A percentile compares a stretch with the other conserved stretches of the same genome.
phyloP scores from a whole-genome alignment of 2,329 filamentous ascomycete species.

The Calonectria montana region DNA sequence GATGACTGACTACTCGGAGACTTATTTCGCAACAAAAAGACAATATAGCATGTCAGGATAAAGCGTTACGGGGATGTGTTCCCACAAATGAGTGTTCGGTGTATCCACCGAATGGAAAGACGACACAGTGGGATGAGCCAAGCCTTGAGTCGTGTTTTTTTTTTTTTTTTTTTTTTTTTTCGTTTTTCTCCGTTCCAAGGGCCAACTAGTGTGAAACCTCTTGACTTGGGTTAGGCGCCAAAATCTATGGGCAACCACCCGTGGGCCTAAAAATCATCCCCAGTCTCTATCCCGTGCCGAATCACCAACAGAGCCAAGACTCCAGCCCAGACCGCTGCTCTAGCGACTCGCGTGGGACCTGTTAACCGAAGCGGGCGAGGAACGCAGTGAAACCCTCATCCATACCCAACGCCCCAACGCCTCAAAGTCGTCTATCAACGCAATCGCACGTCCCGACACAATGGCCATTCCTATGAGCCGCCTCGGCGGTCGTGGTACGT shows the following conservation, averaged over 20 bases:
- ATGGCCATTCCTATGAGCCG: slow-evolving; percentile 57
- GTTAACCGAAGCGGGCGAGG: neutral
- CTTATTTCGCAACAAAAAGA: neutral
- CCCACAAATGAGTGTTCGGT: neutral
- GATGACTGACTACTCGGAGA: neutral
- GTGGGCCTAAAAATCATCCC: neutral
- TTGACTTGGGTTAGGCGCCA: neutral
- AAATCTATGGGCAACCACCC: neutral
- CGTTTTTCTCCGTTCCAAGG: neutral
- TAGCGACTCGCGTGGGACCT: slow-evolving; percentile 7
- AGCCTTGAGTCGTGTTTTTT: neutral
- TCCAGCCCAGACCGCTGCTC: slow-evolving; percentile 12
- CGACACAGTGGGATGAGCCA: neutral
- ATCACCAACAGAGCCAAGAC: slow-evolving; percentile 20
- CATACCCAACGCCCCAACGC: neutral
- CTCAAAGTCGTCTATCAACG: neutral
- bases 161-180: no score
- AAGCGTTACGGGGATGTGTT: neutral
- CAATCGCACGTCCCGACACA: slow-evolving; percentile 10
- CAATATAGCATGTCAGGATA: neutral
- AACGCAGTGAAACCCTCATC: neutral
- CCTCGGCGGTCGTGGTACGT: slow-evolving; percentile 59
- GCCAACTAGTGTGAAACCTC: slow-evolving; percentile 1
- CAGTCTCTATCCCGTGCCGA: neutral
- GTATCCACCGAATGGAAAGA: neutral